These are phyloP conservation scores for Perilla frutescens DNA, from an alignment of 257 asterid species.

Conservation along the genomic window DNA sequence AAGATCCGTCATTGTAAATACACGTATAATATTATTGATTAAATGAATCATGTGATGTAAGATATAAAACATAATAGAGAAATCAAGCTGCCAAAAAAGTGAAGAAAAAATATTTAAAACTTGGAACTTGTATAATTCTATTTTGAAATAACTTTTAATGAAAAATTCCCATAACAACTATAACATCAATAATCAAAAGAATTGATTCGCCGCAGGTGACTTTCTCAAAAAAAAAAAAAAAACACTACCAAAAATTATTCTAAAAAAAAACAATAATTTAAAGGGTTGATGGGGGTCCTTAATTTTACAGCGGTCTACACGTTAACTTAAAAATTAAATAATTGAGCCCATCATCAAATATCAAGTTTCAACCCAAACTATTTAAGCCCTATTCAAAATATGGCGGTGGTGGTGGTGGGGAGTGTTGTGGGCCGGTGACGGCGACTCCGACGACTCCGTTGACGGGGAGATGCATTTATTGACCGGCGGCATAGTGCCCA, in stretches of 20 bases:
- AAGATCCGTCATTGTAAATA: no score
- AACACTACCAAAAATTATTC: no score
- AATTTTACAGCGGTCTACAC: neutral
- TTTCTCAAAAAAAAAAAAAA: neutral
- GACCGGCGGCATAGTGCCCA: slow-evolving; percentile 38
- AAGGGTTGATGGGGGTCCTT: slow-evolving; percentile 21
- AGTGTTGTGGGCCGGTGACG: neutral
- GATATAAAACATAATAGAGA: no score
- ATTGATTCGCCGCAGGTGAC: neutral
- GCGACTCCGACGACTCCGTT: slow-evolving; percentile 2
- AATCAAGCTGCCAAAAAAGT: no score
- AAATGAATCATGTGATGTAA: no score
- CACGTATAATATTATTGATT: no score
- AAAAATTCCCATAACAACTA: neutral
- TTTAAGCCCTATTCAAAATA: neutral
- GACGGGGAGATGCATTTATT: slow-evolving; percentile 37
- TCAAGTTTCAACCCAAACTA: slow-evolving; percentile 17
- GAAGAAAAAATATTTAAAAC: no score
- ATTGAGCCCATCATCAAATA: slow-evolving; percentile 33
- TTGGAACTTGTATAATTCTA: no score
- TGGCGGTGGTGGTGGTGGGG: slow-evolving; percentile 27
- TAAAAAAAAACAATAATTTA: neutral
- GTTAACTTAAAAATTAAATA: slow-evolving; percentile 24
- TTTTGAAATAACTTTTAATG: no score
- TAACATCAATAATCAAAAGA: neutral